Conservation (phyloP, 306 rosid species). For the Vicia faba region DNA sequence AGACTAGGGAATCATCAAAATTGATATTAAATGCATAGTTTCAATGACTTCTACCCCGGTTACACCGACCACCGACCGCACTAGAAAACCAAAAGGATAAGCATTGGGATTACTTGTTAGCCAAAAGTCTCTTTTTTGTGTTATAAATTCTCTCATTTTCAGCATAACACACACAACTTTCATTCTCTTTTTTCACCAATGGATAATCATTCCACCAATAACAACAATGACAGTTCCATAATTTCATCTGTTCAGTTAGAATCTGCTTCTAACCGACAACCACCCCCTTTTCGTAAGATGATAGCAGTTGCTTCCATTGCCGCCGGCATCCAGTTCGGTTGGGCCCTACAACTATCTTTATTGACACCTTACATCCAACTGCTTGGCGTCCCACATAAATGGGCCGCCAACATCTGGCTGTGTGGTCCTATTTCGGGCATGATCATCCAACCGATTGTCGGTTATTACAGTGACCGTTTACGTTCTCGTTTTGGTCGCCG, state of each 20-base stretch:
- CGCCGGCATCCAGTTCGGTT: slow-evolving; percentile 74
- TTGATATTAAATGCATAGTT: not conserved
- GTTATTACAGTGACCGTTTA: slow-evolving; percentile 68
- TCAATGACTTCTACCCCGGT: not conserved
- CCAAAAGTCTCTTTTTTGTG: not conserved
- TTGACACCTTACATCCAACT: slow-evolving; percentile 74
- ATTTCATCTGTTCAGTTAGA: not conserved
- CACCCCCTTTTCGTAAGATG: slow-evolving; percentile 41
- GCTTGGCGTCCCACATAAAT: slow-evolving; percentile 64
- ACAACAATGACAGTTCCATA: not conserved
- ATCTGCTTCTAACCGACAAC: not conserved
- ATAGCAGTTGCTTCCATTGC: slow-evolving; percentile 64
- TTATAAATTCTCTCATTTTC: not conserved
- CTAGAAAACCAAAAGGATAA: not conserved
- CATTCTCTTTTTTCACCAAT: not conserved
- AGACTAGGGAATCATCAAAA: not conserved
- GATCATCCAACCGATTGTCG: slow-evolving; percentile 67
- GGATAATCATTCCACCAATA: not conserved
- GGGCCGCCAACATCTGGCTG: slow-evolving; percentile 80
- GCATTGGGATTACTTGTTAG: not conserved
- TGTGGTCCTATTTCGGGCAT: slow-evolving; percentile 77
- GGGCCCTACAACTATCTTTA: slow-evolving; percentile 78
- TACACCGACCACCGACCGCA: slow-evolving; percentile 7
- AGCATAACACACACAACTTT: not conserved
- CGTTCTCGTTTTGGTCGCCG: slow-evolving; percentile 74